These are phyloP conservation scores for Monilinia laxa DNA, from an alignment of 2,329 filamentous ascomycete genomes.

Conservation along the genomic window DNA sequence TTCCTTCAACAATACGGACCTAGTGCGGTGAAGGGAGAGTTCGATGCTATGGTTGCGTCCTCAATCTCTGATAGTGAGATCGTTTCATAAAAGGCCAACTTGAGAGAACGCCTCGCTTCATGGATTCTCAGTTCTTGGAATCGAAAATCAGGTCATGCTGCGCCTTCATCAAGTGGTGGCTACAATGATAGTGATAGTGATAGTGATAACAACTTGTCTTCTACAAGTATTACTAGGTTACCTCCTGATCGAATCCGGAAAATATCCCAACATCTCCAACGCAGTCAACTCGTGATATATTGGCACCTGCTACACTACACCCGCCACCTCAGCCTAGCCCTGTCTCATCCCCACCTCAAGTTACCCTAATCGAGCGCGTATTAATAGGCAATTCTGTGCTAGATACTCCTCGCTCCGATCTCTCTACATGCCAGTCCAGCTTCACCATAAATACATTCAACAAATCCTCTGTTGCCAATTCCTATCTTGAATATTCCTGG, in stretches of 20 bases:
- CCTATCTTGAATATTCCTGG: not conserved
- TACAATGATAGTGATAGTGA: no score
- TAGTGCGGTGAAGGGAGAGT: not conserved
- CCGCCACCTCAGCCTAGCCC: not conserved
- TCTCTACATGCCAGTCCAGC: not conserved
- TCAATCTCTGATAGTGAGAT: not conserved
- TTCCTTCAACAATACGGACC: conserved; percentile 1
- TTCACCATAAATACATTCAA: not conserved
- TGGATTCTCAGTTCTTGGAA: not conserved
- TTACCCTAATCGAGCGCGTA: not conserved
- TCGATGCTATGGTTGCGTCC: not conserved
- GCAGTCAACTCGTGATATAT: not conserved
- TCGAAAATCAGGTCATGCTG: not conserved
- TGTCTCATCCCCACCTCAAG: not conserved
- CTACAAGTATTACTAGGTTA: not conserved
- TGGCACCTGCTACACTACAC: not conserved
- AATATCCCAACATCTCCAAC: not conserved
- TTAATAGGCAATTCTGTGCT: not conserved
- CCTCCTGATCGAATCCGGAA: not conserved
- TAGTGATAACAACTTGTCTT: not conserved
- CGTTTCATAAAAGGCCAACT: not conserved
- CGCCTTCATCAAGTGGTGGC: not conserved
- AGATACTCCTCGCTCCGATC: not conserved
- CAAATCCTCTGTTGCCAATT: not conserved
- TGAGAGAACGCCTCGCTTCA: not conserved